phyloP scores from a whole-genome alignment of 768 basidiomycete genomes.

The Floccularia luteovirens region DNA sequence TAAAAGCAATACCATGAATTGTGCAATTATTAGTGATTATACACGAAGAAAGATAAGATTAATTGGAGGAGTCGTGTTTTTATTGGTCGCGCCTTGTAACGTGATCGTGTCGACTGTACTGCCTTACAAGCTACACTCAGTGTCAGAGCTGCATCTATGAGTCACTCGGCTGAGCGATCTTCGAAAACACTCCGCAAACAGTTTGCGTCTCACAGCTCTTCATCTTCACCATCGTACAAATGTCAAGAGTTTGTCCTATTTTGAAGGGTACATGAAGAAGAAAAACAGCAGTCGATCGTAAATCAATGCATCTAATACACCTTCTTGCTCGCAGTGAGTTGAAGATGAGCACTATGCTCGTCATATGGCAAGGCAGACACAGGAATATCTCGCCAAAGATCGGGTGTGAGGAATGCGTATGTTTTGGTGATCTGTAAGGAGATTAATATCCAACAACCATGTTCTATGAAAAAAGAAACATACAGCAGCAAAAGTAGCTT shows the following conservation, averaged over 20 bases:
- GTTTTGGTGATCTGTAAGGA: constrained; percentile 84
- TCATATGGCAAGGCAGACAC: constrained; percentile 88
- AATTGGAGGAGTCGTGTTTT: too few species aligned
- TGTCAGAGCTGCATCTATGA: too few species aligned
- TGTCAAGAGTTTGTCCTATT: constrained; percentile 8
- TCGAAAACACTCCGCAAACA: too few species aligned
- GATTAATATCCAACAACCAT: constrained; percentile 2
- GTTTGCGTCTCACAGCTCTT: background rate
- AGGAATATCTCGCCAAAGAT: constrained; percentile 94
- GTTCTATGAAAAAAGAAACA: constrained; percentile 19
- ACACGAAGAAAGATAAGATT: too few species aligned
- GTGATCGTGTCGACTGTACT: too few species aligned
- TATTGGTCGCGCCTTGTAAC: too few species aligned
- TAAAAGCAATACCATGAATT: too few species aligned
- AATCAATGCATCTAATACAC: constrained; percentile 38
- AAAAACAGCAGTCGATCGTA: constrained; percentile 9
- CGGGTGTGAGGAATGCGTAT: constrained; percentile 96
- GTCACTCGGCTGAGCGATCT: too few species aligned
- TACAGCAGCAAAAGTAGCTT: constrained; percentile 91
- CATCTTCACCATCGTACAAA: constrained; percentile 1
- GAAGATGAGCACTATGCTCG: constrained; percentile 90
- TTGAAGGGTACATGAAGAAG: constrained; percentile 7
- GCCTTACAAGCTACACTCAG: too few species aligned
- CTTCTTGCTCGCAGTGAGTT: constrained; percentile 76
- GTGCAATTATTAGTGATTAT: too few species aligned